Evolutionary conservation across 2,329 filamentous ascomycete species (phyloP), one percentile per base, ranked within the genome.

Genomic region (Fusarium pilosicola): DNA sequence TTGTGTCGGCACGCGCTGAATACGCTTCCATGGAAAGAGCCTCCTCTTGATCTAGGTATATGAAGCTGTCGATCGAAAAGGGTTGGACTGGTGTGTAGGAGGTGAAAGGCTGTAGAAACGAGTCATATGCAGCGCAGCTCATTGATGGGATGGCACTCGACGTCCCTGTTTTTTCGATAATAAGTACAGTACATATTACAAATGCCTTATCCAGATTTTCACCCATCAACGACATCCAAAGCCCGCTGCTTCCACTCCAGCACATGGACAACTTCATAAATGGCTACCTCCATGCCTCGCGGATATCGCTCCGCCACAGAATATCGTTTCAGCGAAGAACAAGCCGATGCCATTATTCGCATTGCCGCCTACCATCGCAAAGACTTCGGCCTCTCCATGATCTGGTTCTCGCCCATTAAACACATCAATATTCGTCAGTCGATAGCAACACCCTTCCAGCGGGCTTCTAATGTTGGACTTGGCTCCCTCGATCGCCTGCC

Each of bases 91-190:
- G 15, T 34, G 14, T 18, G 7, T 32, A 7, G 12, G 46, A 17
- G 30, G 4, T 6, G 4, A 20, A 10, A 0, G 5, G 2, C 18
- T 34, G 17, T 4, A 34, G 1, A 20, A 4, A 34, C 48, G 2
- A 34, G 6, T 17, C 6, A 32, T 14, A 20, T 0, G 11, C 11
- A 24, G 12, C 22, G 17, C n/a, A n/a, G 11, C 22, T n/a, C 5
- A 34, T 11, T 20, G 28, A 51, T 1, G 11, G 11, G 3, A 2
- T 14, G 8, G 3, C 7, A 51, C 30, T 32, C 12, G 15, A 24
- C 3, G 22, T 20, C 22, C 10, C 3, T 7, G 3, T 3, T 4
- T 34, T 6, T 20, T 34, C 3, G 30, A 7, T 9, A 5, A 24
- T 9, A 14, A n/a, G 22, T n/a, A 20, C 28, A 20, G 20, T 26